Percentiles rank a stretch among this genome's conserved stretches.
Conservation (phyloP, 208 protist species). For the Trypanosoma conorhini region DNA sequence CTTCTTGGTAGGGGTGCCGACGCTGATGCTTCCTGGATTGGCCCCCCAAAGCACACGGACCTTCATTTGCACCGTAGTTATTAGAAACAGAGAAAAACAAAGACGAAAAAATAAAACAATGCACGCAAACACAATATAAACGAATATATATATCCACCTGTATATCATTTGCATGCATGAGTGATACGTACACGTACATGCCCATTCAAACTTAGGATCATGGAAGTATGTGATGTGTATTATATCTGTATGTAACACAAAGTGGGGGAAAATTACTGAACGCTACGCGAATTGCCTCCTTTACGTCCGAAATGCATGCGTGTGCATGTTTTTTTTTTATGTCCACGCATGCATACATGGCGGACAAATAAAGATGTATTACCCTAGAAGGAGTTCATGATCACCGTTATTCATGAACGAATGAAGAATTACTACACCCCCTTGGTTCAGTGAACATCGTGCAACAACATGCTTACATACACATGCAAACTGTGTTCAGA, state of each 20-base stretch:
- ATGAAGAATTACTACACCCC: not conserved
- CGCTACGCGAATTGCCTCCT: not conserved
- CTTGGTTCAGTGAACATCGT: not conserved
- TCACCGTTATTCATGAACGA: not conserved
- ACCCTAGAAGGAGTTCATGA: not conserved
- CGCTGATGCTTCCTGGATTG: not conserved
- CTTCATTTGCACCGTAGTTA: not conserved
- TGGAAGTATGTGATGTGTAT: too few species aligned
- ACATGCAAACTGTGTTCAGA: not conserved
- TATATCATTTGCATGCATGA: not conserved
- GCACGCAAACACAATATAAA: constrained; percentile 2
- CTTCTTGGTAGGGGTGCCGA: not conserved
- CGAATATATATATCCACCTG: not conserved
- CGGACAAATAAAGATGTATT: not conserved
- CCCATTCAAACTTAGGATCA: too few species aligned
- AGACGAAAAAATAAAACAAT: constrained; percentile 28
- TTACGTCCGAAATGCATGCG: not conserved
- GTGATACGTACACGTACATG: not conserved
- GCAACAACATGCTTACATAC: not conserved
- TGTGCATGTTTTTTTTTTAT: not conserved
- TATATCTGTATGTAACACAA: too few species aligned
- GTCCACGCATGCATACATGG: not conserved
- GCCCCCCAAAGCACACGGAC: not conserved
- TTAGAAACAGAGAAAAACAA: not conserved
- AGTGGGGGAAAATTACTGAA: not conserved